These are phyloP conservation scores for Elasticomyces elasticus DNA, from an alignment of 495 filamentous ascomycete genomes.

Conservation along the genomic window DNA sequence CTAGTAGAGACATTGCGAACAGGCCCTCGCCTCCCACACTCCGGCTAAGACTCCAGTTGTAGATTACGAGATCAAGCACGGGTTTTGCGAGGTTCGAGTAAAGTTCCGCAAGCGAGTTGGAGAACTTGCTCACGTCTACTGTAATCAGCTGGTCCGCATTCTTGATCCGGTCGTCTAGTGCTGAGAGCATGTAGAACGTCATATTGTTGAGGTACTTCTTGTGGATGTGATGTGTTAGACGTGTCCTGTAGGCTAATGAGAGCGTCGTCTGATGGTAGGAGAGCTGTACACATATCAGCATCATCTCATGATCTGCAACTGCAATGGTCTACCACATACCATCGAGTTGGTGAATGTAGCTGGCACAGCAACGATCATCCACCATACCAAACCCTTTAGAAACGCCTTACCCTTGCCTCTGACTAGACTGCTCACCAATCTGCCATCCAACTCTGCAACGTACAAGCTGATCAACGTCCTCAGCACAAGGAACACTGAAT, in stretches of 20 bases:
- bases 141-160: conserved; percentile 97
- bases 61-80: conserved; percentile 86
- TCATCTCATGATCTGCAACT: conserved; percentile 34
- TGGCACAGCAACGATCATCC: conserved; percentile 96
- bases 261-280: conserved; percentile 96
- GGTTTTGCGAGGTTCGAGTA: conserved; percentile 98
- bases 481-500: conserved; percentile 70
- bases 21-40: conserved; percentile 90
- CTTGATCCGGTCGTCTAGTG: conserved; percentile 94
- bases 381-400: conserved; percentile 81
- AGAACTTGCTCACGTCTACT: conserved; percentile 91
- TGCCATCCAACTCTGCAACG: conserved; percentile 90
- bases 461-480: conserved; percentile 87
- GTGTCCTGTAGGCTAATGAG: conserved; percentile 80
- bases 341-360: conserved; percentile 99
- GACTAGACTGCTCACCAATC: conserved; percentile 80
- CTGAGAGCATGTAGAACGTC: conserved; percentile 95
- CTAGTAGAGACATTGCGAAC: conserved; percentile 85
- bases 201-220: conserved; percentile 87
- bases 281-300: conserved; percentile 32
- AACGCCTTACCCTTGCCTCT: conserved; percentile 88
- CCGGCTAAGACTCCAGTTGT: conserved; percentile 84
- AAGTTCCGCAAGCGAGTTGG: conserved; percentile 84
- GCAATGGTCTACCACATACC: conserved; percentile 46
- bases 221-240: conserved; percentile 86